Percentiles rank a stretch among this genome's conserved stretches.
These are phyloP conservation scores for Termitomyces sp. DNA, from an alignment of 768 basidiomycete genomes.

Conservation along the genomic window DNA sequence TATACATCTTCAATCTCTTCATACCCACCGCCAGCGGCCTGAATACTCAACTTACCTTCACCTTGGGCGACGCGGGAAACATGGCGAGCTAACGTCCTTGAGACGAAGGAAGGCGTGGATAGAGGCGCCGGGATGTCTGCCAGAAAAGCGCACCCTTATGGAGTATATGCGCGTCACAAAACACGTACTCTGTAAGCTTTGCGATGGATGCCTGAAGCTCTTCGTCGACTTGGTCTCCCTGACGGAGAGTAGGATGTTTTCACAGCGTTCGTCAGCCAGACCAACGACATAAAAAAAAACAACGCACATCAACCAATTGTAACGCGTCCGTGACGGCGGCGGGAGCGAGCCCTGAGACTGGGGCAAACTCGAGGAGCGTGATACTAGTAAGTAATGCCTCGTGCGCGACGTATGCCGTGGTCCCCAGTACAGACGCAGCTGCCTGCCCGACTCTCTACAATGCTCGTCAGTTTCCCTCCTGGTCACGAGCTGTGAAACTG, in stretches of 20 bases:
- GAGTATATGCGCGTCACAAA: no score
- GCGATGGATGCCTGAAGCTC: constrained; percentile 47
- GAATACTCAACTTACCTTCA: no score
- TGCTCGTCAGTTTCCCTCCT: constrained; percentile 8
- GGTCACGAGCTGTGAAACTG: no score
- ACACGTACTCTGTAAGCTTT: constrained; percentile 43
- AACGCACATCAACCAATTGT: constrained; percentile 54
- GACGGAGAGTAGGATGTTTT: constrained; percentile 58
- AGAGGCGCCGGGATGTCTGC: no score
- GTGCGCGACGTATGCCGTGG: constrained; percentile 33
- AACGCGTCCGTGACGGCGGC: constrained; percentile 51
- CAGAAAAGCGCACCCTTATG: no score
- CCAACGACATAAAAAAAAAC: neutral
- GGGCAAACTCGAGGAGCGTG: constrained; percentile 42
- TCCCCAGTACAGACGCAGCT: constrained; percentile 33
- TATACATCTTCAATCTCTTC: no score
- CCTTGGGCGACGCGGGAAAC: no score
- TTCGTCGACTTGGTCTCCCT: constrained; percentile 38
- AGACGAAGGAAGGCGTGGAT: no score
- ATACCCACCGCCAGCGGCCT: no score
- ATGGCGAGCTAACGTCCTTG: no score
- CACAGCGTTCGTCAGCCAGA: constrained; percentile 74
- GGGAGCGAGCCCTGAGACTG: constrained; percentile 48
- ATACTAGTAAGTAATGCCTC: constrained; percentile 36
- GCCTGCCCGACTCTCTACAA: constrained; percentile 32